Base-by-base conservation (phyloP, 306 rosid genomes). In the Luffa aegyptiaca region DNA sequence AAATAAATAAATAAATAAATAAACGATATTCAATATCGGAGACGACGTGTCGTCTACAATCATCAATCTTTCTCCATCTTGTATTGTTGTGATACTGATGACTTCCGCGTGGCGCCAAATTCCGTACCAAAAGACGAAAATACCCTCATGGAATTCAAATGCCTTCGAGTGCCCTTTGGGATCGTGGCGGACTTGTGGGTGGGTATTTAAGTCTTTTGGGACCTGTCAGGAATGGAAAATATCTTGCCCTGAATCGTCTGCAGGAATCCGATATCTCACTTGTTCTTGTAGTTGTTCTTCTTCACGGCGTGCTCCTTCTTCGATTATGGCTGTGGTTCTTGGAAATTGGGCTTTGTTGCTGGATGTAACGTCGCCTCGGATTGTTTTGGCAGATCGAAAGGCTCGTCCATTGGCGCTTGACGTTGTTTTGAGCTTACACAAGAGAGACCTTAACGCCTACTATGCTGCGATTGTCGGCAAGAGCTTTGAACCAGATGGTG, bases 291-390 rank as follows among this genome's bases (percentile, higher is more conserved):
- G 76, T 66, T 58, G 79, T 66, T 8, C 21, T 37, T 36, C 70
- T 16, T 18, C 71, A 80, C 33, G 5, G 61, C n/a, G 51, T 13
- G 46, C 20, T 36, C 33, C 73, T 18, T 53, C 85, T 41, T 82
- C 68, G 21, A 18, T 79, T 42, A 95, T 95, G 97, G 91, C 97
- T 6, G 92, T 83, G 52, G 86, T 85, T 78, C 75, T 92, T 1
- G 98, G 97, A 14, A 90, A 95, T 74, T 72, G 92, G 42, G 90
- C 97, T 20, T 84, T 92, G 20, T 53, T 89, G 79, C 89, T 92
- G 0, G 97, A 95, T 82, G 83, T 88, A 8, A 63, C 90, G 14
- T 89, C 87, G 14, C 90, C 90, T 3, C 82, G 95, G 75, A 77
- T 81, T 55, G 21, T 82, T 5, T 51, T 81, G 36, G 81, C 80